Evolutionary conservation across 768 basidiomycete genomes (phyloP).

Genomic region (Mycena haematopus): DNA sequence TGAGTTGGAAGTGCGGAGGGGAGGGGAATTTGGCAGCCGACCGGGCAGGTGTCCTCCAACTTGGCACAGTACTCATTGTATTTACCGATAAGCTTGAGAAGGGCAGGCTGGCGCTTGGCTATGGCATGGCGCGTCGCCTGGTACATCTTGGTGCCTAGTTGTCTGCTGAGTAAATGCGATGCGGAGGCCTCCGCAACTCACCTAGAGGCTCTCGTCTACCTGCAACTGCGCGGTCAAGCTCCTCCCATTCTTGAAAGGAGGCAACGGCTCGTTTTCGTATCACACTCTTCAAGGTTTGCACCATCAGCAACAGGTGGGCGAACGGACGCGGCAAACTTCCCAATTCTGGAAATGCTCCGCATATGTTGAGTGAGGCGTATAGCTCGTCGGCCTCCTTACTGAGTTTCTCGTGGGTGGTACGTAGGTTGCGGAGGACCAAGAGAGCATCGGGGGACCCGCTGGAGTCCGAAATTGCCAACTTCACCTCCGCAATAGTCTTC

Average conservation of each 20-base stretch:
- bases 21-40: too few relatives aligned
- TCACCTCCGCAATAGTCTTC: constrained; percentile 29
- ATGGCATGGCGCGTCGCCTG: constrained; percentile 41
- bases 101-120: constrained; percentile 37
- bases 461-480: constrained; percentile 18
- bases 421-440: constrained; percentile 30
- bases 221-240: constrained; percentile 41
- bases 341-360: constrained; percentile 41
- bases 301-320: constrained; percentile 39
- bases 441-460: constrained; percentile 19
- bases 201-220: constrained; percentile 41
- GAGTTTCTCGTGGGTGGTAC: constrained; percentile 30
- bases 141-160: constrained; percentile 40
- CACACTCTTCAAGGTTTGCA: constrained; percentile 46
- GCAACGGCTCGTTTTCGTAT: constrained; percentile 41
- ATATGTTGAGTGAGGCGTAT: constrained; percentile 44
- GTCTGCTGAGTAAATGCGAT: background rate
- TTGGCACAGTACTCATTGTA: constrained; percentile 35
- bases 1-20: too few relatives aligned
- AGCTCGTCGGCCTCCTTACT: constrained; percentile 37
- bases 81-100: constrained; percentile 38
- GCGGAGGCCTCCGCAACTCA: constrained; percentile 23
- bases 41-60: too few relatives aligned
- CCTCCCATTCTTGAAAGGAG: constrained; percentile 46
- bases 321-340: constrained; percentile 37